phyloP scores from a whole-genome alignment of 2,329 filamentous ascomycete genomes.

The Arthroderma sp. region DNA sequence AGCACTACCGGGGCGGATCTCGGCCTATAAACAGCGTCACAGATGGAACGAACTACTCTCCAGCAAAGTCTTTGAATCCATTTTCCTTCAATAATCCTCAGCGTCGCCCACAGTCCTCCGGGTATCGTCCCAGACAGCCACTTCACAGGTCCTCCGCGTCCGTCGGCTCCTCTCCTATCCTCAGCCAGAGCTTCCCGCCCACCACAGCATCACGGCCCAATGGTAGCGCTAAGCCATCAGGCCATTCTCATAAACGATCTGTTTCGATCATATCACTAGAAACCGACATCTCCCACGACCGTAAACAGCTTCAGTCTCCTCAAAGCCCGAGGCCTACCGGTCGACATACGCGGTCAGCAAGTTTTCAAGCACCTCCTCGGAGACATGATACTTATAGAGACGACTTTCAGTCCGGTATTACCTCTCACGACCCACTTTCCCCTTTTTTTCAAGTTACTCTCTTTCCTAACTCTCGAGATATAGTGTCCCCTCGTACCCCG shows the following conservation, averaged over 20 bases:
- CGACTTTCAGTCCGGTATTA: slow-evolving; percentile 25
- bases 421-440: not conserved
- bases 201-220: slow-evolving; percentile 10
- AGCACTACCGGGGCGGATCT: slow-evolving; percentile 29
- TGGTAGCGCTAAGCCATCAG: slow-evolving; percentile 18
- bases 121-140: slow-evolving; percentile 22
- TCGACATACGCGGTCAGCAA: slow-evolving; percentile 66
- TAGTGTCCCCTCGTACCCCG: slow-evolving; percentile 24
- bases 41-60: slow-evolving; percentile 29
- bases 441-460: not conserved
- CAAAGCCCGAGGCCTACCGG: slow-evolving; percentile 42
- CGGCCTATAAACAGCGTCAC: slow-evolving; percentile 25
- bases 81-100: slow-evolving; percentile 25
- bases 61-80: slow-evolving; percentile 27
- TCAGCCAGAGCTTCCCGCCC: slow-evolving; percentile 33
- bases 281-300: slow-evolving; percentile 29
- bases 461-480: not conserved
- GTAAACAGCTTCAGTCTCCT: slow-evolving; percentile 24
- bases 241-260: slow-evolving; percentile 60
- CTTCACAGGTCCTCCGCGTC: slow-evolving; percentile 31
- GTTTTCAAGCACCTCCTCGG: slow-evolving; percentile 59
- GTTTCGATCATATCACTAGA: slow-evolving; percentile 73
- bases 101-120: slow-evolving; percentile 27
- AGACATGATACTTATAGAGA: slow-evolving; percentile 33
- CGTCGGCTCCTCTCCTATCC: slow-evolving; percentile 28